phyloP scores from a whole-genome alignment of 257 asterid genomes.

The Osmanthus fragrans region DNA sequence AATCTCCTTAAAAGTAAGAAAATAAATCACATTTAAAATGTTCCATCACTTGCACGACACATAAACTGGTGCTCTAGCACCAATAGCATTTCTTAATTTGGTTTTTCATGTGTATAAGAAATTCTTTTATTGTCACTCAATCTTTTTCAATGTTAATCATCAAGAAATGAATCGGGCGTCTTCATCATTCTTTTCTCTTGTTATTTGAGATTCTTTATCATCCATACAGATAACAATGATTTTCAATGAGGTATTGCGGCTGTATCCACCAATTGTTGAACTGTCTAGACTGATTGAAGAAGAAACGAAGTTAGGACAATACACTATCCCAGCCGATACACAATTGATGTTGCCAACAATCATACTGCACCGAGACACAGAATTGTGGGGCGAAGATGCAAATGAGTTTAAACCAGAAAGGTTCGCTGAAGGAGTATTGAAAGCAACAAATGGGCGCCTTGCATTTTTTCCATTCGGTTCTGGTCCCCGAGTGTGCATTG shows the following conservation, averaged over 20 bases:
- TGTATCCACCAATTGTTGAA: conserved; percentile 32
- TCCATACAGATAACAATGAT: conserved; percentile 34
- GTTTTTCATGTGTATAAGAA: too few species aligned
- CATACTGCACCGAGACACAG: conserved; percentile 33
- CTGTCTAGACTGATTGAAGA: conserved; percentile 31
- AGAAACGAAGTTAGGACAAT: conserved; percentile 39
- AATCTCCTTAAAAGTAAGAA: too few species aligned
- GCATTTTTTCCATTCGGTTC: conserved; percentile 45
- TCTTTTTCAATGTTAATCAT: too few species aligned
- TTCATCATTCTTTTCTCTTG: not conserved
- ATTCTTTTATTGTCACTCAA: too few species aligned
- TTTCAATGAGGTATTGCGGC: conserved; percentile 34
- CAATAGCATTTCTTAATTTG: too few species aligned
- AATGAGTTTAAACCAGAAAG: conserved; percentile 40
- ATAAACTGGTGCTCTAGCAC: too few species aligned
- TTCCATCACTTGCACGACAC: too few species aligned
- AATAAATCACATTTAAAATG: too few species aligned
- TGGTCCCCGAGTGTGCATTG: conserved; percentile 47
- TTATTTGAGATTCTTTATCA: not conserved
- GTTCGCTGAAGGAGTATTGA: conserved; percentile 33
- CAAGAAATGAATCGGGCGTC: too few species aligned
- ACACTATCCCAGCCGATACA: conserved; percentile 33
- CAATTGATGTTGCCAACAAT: conserved; percentile 32
- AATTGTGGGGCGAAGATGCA: conserved; percentile 48
- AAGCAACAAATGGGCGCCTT: conserved; percentile 40